phyloP scores from a whole-genome alignment of 2,329 filamentous ascomycete genomes.

The Aspergillus japonicus region DNA sequence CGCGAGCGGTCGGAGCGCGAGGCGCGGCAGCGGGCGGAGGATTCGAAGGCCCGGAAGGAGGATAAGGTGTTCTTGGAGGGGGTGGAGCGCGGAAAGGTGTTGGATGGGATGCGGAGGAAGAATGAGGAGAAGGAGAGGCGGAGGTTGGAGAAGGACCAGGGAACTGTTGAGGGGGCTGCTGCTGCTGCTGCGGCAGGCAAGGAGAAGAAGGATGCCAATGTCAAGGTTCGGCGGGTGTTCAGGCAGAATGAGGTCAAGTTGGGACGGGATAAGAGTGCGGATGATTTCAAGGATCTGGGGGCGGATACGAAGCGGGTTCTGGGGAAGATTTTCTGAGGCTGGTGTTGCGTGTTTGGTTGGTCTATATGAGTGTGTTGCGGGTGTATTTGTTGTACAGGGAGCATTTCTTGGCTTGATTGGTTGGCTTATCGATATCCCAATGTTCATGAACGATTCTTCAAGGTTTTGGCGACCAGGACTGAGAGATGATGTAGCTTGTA shows the following conservation, averaged over 20 bases:
- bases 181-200: constrained; percentile 10
- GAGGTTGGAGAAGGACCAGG: constrained; percentile 15
- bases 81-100: constrained; percentile 41
- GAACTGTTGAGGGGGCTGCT: background rate
- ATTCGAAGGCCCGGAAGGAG: constrained; percentile 43
- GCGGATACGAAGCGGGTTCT: constrained; percentile 46
- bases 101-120: constrained; percentile 47
- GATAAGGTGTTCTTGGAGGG: constrained; percentile 46
- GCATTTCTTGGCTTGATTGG: background rate
- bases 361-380: constrained; percentile 5
- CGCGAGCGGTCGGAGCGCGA: constrained; percentile 45
- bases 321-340: constrained; percentile 45
- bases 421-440: background rate
- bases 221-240: constrained; percentile 38
- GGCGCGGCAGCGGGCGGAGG: constrained; percentile 42
- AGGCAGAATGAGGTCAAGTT: constrained; percentile 43
- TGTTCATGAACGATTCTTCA: background rate
- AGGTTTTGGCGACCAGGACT: too few relatives aligned
- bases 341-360: too few relatives aligned
- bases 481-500: too few relatives aligned
- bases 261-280: constrained; percentile 25
- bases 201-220: constrained; percentile 15
- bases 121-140: constrained; percentile 39
- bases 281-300: constrained; percentile 28
- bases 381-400: background rate